phyloP scores from a whole-genome alignment of 2,329 filamentous ascomycete genomes.

The Zymoseptoria ardabiliae region DNA sequence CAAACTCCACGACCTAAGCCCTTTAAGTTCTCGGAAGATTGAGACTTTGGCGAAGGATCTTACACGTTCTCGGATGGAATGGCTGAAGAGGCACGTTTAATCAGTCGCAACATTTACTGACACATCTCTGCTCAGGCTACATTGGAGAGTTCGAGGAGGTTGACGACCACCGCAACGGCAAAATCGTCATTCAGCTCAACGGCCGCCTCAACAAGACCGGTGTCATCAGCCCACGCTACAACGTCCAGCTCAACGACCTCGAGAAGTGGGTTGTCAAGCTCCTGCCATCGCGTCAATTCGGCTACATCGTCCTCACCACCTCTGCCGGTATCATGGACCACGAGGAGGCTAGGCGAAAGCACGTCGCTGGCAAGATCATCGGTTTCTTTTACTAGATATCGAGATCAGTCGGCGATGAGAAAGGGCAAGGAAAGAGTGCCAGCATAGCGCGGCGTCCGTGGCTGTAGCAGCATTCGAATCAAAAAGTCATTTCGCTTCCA shows the following conservation, averaged over 20 bases:
- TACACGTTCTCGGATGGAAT: slow-evolving; percentile 80
- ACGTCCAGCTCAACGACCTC: slow-evolving; percentile 92
- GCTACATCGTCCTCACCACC: slow-evolving; percentile 97
- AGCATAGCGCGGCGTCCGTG: slow-evolving; percentile 9
- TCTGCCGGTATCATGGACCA: slow-evolving; percentile 99
- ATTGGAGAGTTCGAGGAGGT: slow-evolving; percentile 99
- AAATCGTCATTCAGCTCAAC: slow-evolving; percentile 99
- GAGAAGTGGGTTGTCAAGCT: slow-evolving; percentile 99
- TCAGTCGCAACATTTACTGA: slow-evolving; percentile 79
- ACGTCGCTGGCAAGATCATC: slow-evolving; percentile 98
- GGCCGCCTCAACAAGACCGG: slow-evolving; percentile 97
- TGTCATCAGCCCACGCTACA: slow-evolving; percentile 99
- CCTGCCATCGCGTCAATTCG: slow-evolving; percentile 98
- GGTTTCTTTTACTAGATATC: slow-evolving; percentile 86
- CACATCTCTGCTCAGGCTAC: slow-evolving; percentile 60
- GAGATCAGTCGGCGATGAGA: background rate
- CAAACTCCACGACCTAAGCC: slow-evolving; percentile 75
- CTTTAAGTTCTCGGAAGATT: slow-evolving; percentile 99
- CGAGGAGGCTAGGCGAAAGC: slow-evolving; percentile 98
- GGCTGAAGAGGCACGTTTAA: slow-evolving; percentile 87
- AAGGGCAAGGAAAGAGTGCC: slow-evolving; percentile 2
- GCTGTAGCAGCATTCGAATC: slow-evolving; percentile 14
- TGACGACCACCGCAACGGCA: slow-evolving; percentile 98
- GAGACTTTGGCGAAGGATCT: slow-evolving; percentile 69
- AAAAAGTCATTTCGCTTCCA: slow-evolving; percentile 11